Base-by-base conservation (phyloP, 495 filamentous ascomycete species). In the Hypoxylon lienhwacheense region DNA sequence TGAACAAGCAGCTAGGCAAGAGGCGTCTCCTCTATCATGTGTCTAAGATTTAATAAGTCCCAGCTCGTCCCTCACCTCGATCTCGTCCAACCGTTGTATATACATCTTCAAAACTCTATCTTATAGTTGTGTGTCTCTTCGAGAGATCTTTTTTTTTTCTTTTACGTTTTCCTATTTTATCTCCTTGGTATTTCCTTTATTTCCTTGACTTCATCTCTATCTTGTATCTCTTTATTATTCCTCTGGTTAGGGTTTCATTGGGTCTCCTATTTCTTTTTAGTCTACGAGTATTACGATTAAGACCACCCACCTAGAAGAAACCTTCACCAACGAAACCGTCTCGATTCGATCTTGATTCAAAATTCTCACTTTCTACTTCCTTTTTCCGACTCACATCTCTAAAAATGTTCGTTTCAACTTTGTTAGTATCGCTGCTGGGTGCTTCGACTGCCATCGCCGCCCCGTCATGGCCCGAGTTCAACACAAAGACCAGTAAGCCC, bases 331-430 rank as follows among this genome's bases (percentile, higher is more conserved):
- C 53, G 43, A 44, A 46, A 64, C 55, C 59, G 51, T 45, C 33
- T 35, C 47, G 28, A 53, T 31, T 53, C 47, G 21, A 64, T 7
- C 36, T 33, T 25, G 35, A 40, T 29, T 32, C 28, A 19, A 20
- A 42, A 15, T 31, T 52, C 19, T 24, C 51, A 24, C 17, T 40
- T 15, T 52, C 44, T 51, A 63, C 51, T 14, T 48, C 45, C 35
- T 53, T 34, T 44, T 31, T 25, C 22, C 34, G 37, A 52, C 42
- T 32, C 55, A 63, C 24, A 48, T 33, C 10, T 37, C 50, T 44
- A 42, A 73, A 62, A 28, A 81, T 82, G 78, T 68, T 69, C 47
- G 66, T 65, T 53, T 72, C 72, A 43, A 65, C 74, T 44, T 52
- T 78, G 50, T 51, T 80, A 16, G 59, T 70, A 15, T 71, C 77